Evolutionary conservation across 2,329 filamentous ascomycete species (phyloP), one percentile per base, ranked within the genome.

Genomic region (Orbilia javanica): DNA sequence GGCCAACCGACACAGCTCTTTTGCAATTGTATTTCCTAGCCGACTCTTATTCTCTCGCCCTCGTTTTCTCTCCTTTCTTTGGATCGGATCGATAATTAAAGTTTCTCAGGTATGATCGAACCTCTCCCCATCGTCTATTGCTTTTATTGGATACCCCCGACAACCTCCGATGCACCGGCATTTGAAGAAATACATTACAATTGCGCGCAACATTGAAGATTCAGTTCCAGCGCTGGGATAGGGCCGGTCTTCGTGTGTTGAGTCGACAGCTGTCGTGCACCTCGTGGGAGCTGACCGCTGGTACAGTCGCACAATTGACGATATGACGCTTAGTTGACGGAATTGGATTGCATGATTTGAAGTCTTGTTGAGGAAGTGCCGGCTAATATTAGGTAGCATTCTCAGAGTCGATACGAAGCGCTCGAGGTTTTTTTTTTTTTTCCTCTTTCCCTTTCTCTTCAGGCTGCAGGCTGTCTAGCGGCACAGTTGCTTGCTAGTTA

Each of bases 311-410:
- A 25, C 46, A 25, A 44, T 25, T 50, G 46, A 22, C 46, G 46
- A 50, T 22, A 60, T 60, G 55, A 57, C 52, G 52, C 31, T 20
- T 5, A 42, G 13, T 42, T 42, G 55, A 57, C 52, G 31, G 11
- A 39, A 57, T 11, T 7, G 13, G 15, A 18, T 44, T 44, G 13
- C 39, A 8, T 18, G n/a, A 2, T 53, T 53, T 36, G 27, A 46
- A 46, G 15, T 39, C 11, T 42, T 42, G 7, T 57, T 31, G 18
- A 57, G 5, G n/a, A 11, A 42, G 20, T 34, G 1, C 55, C 55
- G 55, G 55, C 55, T 60, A 60, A 60, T 60, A 8, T 60, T 27
- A 60, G 18, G 31, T 57, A 57, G 52, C 55, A 42, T 39, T 10
- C 42, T 11, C 31, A 39, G 20, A 53, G n/a, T 22, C 27, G 13